These are phyloP conservation scores for Erythrobasidium hasegawianum DNA, from an alignment of 1,284 basidiomycete species.

Conservation along the genomic window DNA sequence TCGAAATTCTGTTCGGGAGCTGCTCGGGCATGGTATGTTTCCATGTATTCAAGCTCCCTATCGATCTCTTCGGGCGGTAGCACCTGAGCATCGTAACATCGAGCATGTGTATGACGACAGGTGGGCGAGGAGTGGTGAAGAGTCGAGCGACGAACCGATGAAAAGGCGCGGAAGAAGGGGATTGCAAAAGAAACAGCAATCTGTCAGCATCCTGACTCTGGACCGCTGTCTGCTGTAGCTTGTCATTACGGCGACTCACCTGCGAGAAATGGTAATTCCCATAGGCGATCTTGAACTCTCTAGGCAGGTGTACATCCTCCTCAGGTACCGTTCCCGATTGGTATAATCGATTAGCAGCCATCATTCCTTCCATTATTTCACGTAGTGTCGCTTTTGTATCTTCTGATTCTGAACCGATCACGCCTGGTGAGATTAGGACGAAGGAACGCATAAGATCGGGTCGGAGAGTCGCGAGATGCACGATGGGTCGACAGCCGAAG, in stretches of 20 bases:
- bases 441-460: constrained; percentile 15
- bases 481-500: neutral
- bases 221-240: too few species aligned
- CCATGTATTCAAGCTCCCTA: constrained; percentile 5
- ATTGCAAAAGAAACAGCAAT: too few species aligned
- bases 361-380: constrained; percentile 1
- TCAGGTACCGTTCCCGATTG: neutral
- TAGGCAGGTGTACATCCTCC: neutral
- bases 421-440: constrained; percentile 19
- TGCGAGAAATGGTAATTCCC: constrained; percentile 3
- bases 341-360: neutral
- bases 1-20: constrained; percentile 20
- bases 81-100: too few species aligned
- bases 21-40: constrained; percentile 14
- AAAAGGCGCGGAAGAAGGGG: too few species aligned
- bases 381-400: neutral
- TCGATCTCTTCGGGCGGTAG: neutral
- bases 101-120: too few species aligned
- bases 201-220: too few species aligned
- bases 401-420: neutral
- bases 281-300: neutral
- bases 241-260: too few species aligned
- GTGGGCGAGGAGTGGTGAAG: too few species aligned
- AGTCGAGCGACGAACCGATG: too few species aligned
- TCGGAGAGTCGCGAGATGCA: constrained; percentile 12